Evolutionary conservation across 129 eudicot species (phyloP).

Genomic region (Flaveria robusta): DNA sequence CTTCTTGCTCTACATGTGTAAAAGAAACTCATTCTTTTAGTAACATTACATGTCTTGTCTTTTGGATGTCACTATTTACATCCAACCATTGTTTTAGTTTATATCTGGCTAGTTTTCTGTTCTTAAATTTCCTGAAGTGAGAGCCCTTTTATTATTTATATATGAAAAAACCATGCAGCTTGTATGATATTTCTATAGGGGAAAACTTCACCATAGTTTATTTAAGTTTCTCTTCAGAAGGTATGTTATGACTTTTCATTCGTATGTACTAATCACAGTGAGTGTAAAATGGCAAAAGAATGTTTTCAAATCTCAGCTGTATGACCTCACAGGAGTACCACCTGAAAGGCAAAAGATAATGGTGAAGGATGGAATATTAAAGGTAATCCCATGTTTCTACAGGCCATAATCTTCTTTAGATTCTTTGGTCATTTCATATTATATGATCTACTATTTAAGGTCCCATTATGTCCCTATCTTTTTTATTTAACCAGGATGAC

Average conservation of each 20-base stretch:
- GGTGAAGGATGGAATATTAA: conserved; percentile 89
- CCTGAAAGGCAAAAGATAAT: conserved; percentile 97
- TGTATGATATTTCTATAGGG: background rate
- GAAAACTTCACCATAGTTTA: background rate
- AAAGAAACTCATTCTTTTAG: background rate
- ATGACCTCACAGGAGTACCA: conserved; percentile 92
- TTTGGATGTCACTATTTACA: too few relatives aligned
- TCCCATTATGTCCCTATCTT: conserved; percentile 6
- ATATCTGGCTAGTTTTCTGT: background rate
- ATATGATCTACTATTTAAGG: background rate
- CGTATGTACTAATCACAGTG: conserved; percentile 45
- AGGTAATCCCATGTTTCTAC: conserved; percentile 51
- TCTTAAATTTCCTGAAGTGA: background rate
- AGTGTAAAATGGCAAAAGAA: conserved; percentile 92
- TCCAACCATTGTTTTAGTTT: background rate
- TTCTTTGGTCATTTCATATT: background rate
- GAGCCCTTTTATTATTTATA: background rate
- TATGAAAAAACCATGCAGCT: background rate
- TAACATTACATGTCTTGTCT: too few relatives aligned
- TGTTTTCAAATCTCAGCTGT: conserved; percentile 83
- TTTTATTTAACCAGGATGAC: conserved; percentile 67
- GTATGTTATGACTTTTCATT: conserved; percentile 17
- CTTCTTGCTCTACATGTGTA: background rate
- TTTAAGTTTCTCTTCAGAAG: conserved; percentile 13
- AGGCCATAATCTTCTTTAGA: background rate